Conservation (phyloP, 371 early-diverging fungal genomes). For the Mortierella sp. region DNA sequence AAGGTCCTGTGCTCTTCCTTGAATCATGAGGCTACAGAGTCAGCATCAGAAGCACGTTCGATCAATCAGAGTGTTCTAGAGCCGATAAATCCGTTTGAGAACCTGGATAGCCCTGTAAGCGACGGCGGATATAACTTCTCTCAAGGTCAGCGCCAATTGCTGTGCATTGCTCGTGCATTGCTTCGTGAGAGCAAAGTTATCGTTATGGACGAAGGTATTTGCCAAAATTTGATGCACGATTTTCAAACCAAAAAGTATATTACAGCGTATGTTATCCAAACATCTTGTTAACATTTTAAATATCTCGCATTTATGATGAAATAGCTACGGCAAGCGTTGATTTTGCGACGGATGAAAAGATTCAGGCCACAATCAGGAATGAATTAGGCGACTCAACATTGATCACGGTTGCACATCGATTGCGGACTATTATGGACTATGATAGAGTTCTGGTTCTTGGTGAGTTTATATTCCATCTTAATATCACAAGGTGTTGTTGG, state of each 20-base stretch:
- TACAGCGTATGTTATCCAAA: not conserved
- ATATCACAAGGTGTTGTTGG: too few relatives aligned
- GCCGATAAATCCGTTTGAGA: slow-evolving; percentile 60
- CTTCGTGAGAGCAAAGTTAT: slow-evolving; percentile 72
- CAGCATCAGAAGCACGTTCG: not conserved
- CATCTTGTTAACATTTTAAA: not conserved
- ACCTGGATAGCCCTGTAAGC: slow-evolving; percentile 69
- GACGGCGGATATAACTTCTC: slow-evolving; percentile 84
- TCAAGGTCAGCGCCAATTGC: slow-evolving; percentile 87
- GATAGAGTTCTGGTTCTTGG: slow-evolving; percentile 81
- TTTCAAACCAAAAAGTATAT: not conserved
- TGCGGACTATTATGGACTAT: slow-evolving; percentile 86
- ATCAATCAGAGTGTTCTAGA: slow-evolving; percentile 7
- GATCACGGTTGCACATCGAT: slow-evolving; percentile 77
- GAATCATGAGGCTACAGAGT: slow-evolving; percentile 10
- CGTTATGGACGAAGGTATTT: slow-evolving; percentile 72
- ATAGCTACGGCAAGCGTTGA: slow-evolving; percentile 86
- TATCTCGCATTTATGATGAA: not conserved
- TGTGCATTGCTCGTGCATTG: slow-evolving; percentile 86
- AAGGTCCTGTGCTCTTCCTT: slow-evolving; percentile 31
- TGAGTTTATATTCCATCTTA: too few relatives aligned
- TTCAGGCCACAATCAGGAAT: slow-evolving; percentile 79
- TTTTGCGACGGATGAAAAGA: slow-evolving; percentile 72
- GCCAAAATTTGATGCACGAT: not conserved
- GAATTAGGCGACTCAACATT: slow-evolving; percentile 70